A percentile compares a stretch with the other conserved stretches of the same genome.
phyloP scores from a whole-genome alignment of 345 rosid genomes.

The Eucalyptus cloeziana region DNA sequence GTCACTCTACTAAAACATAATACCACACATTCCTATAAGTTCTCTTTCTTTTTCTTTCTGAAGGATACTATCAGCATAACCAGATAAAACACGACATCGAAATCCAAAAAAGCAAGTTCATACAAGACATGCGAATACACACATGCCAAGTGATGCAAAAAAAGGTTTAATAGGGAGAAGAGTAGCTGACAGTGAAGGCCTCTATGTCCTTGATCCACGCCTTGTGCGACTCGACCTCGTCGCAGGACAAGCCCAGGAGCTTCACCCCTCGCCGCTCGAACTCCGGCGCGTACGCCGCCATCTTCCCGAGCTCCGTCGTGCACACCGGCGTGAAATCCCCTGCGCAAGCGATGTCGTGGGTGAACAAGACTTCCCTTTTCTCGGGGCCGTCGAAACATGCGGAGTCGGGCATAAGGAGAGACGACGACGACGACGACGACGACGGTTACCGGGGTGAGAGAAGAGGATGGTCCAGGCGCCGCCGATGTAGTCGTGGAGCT shows the following conservation, averaged over 20 bases:
- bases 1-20: not conserved
- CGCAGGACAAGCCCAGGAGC: constrained; percentile 76
- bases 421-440: too few relatives aligned
- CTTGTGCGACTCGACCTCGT: constrained; percentile 46
- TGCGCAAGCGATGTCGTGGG: not conserved
- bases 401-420: not conserved
- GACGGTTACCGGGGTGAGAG: constrained; percentile 53
- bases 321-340: constrained; percentile 88
- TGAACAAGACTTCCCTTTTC: not conserved
- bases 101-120: not conserved
- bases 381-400: not conserved
- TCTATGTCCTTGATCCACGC: constrained; percentile 75
- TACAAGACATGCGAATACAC: not conserved
- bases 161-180: not conserved
- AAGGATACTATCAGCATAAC: not conserved
- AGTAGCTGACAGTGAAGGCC: constrained; percentile 33
- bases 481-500: constrained; percentile 47
- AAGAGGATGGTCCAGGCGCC: constrained; percentile 63
- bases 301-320: constrained; percentile 69
- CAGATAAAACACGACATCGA: not conserved
- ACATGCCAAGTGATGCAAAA: not conserved
- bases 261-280: constrained; percentile 48
- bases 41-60: not conserved
- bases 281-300: constrained; percentile 41
- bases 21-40: not conserved